phyloP scores from a whole-genome alignment of 805 yeast species.

The Saturnispora galanensis region DNA sequence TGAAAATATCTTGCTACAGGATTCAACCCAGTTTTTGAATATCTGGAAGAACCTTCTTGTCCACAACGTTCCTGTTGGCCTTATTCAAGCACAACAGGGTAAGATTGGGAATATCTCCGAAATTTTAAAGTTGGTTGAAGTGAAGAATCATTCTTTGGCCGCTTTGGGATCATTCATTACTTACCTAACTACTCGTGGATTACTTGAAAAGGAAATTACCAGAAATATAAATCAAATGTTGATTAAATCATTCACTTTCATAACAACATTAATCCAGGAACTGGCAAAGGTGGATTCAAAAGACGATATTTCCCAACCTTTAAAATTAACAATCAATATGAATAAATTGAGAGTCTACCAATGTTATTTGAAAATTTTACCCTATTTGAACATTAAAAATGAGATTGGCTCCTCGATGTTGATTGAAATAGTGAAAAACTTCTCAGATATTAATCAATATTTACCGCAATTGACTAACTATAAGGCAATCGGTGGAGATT shows the following conservation, averaged over 20 bases:
- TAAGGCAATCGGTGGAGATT: slow-evolving; percentile 12
- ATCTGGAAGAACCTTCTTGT: slow-evolving; percentile 57
- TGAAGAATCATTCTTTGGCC: slow-evolving; percentile 48
- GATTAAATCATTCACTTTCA: slow-evolving; percentile 24
- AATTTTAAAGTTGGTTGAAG: slow-evolving; percentile 33
- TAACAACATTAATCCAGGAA: slow-evolving; percentile 20
- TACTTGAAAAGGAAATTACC: slow-evolving; percentile 28
- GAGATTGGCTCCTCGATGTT: slow-evolving; percentile 26
- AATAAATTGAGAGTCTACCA: slow-evolving; percentile 26
- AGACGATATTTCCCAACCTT: slow-evolving; percentile 12
- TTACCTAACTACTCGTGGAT: slow-evolving; percentile 36
- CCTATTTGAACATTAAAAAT: slow-evolving; percentile 23
- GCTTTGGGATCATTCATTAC: slow-evolving; percentile 48
- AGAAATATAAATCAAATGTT: slow-evolving; percentile 24
- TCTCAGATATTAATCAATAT: slow-evolving; percentile 17
- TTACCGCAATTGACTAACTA: slow-evolving; percentile 1
- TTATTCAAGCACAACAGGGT: slow-evolving; percentile 25
- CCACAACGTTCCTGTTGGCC: slow-evolving; percentile 35
- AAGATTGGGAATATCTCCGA: slow-evolving; percentile 26
- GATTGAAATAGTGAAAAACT: slow-evolving; percentile 26
- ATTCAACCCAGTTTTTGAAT: slow-evolving; percentile 46
- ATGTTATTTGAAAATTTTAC: slow-evolving; percentile 25
- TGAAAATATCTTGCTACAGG: slow-evolving; percentile 32
- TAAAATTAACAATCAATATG: slow-evolving; percentile 19
- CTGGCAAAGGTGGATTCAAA: slow-evolving; percentile 6